Conservation (phyloP, 176 grass and related monocot genomes). For the Avena sativa region DNA sequence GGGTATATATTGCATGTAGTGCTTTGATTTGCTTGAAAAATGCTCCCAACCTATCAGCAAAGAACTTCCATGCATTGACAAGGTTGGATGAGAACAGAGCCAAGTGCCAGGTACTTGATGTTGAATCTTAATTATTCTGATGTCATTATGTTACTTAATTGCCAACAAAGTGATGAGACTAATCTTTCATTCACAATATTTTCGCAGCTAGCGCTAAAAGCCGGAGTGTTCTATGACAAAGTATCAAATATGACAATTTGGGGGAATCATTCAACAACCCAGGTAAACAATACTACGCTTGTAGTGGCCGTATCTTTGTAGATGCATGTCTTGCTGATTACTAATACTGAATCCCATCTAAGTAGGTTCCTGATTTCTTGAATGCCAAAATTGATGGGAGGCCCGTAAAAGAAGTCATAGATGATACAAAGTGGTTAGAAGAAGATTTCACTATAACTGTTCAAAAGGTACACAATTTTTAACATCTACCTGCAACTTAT, state of each 20-base stretch:
- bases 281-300: constrained; percentile 54
- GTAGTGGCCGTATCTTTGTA: neutral
- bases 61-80: constrained; percentile 91
- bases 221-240: constrained; percentile 97
- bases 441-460: constrained; percentile 83
- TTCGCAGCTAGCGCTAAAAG: constrained; percentile 89
- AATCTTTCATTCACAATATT: constrained; percentile 17
- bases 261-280: constrained; percentile 99
- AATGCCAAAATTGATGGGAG: constrained; percentile 90
- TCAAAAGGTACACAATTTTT: constrained; percentile 68
- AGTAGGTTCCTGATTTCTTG: constrained; percentile 97
- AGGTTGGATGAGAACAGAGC: constrained; percentile 99
- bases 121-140: neutral
- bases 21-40: constrained; percentile 96
- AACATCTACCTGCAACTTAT: neutral
- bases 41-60: constrained; percentile 82
- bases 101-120: constrained; percentile 83
- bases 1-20: constrained; percentile 48
- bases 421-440: constrained; percentile 89
- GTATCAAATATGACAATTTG: constrained; percentile 98
- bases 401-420: constrained; percentile 80
- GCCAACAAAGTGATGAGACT: constrained; percentile 31
- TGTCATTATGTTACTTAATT: constrained; percentile 30
- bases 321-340: constrained; percentile 2
- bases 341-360: constrained; percentile 30